Conservation (phyloP, 164 flowering plant species). For the Tetracentron sinense region DNA sequence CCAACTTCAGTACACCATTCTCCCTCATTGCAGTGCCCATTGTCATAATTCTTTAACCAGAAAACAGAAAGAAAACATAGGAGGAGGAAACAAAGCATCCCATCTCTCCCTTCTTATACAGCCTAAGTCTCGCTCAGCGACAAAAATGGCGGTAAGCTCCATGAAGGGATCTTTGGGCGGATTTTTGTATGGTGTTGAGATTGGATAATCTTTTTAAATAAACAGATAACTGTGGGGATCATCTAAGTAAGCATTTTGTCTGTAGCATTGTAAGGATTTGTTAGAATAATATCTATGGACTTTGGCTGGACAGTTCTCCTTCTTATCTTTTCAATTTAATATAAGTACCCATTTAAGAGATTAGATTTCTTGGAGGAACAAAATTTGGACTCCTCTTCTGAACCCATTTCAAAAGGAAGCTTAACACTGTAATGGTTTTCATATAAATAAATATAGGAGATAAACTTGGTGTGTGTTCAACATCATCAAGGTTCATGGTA, state of each 20-base stretch:
- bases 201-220: neutral
- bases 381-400: neutral
- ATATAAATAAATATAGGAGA: too few relatives aligned
- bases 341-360: too few relatives aligned
- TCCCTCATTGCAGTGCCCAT: slow-evolving; percentile 23
- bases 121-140: neutral
- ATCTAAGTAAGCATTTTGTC: slow-evolving; percentile 5
- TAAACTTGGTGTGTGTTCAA: too few relatives aligned
- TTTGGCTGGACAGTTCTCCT: too few relatives aligned
- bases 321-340: too few relatives aligned
- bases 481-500: too few relatives aligned
- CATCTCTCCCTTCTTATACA: slow-evolving; percentile 9
- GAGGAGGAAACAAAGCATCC: slow-evolving; percentile 8
- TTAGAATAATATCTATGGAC: too few relatives aligned
- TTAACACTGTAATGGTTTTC: too few relatives aligned
- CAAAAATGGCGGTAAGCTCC: slow-evolving; percentile 10
- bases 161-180: slow-evolving; percentile 9
- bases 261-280: neutral
- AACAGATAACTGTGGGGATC: slow-evolving; percentile 4
- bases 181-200: slow-evolving; percentile 6
- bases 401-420: too few relatives aligned
- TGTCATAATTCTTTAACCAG: neutral
- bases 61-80: neutral
- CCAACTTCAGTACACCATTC: slow-evolving; percentile 43
- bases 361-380: neutral